Conservation (phyloP, 306 rosid genomes). For the Dryas octopetala region DNA sequence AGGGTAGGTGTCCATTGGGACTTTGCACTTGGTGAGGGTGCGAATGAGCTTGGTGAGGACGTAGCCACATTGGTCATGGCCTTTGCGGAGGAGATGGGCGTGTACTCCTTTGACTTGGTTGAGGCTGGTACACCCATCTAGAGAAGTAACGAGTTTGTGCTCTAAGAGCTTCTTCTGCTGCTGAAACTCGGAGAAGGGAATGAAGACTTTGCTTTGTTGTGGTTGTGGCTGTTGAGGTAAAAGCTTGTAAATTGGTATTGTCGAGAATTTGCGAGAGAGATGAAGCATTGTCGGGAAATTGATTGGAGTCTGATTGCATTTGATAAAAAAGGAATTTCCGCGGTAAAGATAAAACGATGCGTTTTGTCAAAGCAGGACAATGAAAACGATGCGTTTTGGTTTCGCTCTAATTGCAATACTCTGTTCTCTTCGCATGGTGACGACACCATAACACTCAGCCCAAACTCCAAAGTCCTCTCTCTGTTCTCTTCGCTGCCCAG, state of each 20-base stretch:
- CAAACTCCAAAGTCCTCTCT: not conserved
- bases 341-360: not conserved
- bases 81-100: conserved; percentile 46
- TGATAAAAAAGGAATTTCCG: not conserved
- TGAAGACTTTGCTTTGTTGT: conserved; percentile 2
- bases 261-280: conserved; percentile 34
- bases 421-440: not conserved
- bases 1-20: conserved; percentile 57
- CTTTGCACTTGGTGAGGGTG: conserved; percentile 39
- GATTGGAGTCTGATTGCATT: not conserved
- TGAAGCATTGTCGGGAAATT: conserved; percentile 15
- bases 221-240: conserved; percentile 2
- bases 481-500: not conserved
- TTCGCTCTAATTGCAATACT: not conserved
- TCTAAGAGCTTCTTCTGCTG: conserved; percentile 43
- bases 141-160: conserved; percentile 33
- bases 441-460: not conserved
- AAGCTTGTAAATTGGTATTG: conserved; percentile 13
- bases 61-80: conserved; percentile 59
- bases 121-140: conserved; percentile 42
- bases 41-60: conserved; percentile 72
- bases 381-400: not conserved
- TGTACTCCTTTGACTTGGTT: conserved; percentile 57
- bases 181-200: conserved; percentile 25
- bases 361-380: not conserved